Evolutionary conservation across 2,329 filamentous ascomycete genomes (phyloP).

Genomic region (Colletotrichum noveboracense): DNA sequence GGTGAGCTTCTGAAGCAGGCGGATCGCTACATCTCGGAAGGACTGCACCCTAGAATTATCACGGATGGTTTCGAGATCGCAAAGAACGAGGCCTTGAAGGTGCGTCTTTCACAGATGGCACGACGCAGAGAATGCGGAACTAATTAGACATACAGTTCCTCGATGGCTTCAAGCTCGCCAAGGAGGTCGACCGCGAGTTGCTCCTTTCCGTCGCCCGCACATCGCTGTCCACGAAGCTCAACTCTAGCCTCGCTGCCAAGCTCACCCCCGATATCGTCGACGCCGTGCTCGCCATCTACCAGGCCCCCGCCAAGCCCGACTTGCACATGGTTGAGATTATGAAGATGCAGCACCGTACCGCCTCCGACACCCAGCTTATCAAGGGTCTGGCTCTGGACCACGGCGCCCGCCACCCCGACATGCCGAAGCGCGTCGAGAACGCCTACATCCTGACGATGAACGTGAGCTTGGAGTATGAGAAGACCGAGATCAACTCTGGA

Average conservation of each 20-base stretch:
- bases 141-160: slow-evolving; percentile 70
- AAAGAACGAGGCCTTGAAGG: slow-evolving; percentile 90
- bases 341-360: slow-evolving; percentile 99
- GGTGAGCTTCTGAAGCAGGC: slow-evolving; percentile 98
- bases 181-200: slow-evolving; percentile 90
- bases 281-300: slow-evolving; percentile 92
- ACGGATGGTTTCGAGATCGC: slow-evolving; percentile 98
- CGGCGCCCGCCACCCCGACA: slow-evolving; percentile 94
- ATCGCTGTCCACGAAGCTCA: slow-evolving; percentile 94
- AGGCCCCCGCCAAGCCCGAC: slow-evolving; percentile 89
- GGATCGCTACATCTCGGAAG: slow-evolving; percentile 93
- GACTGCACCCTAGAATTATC: slow-evolving; percentile 95
- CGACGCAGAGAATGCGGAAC: neutral
- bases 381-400: slow-evolving; percentile 92
- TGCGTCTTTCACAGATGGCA: slow-evolving; percentile 34
- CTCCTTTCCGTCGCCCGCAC: slow-evolving; percentile 92
- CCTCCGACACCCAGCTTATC: slow-evolving; percentile 95
- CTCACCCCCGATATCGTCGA: slow-evolving; percentile 96
- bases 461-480: slow-evolving; percentile 97
- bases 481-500: slow-evolving; percentile 97
- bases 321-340: slow-evolving; percentile 99
- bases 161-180: slow-evolving; percentile 88
- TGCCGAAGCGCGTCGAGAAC: slow-evolving; percentile 96
- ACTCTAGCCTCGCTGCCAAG: slow-evolving; percentile 84
- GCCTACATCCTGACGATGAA: slow-evolving; percentile 95